Base-by-base conservation (phyloP, 371 early-diverging fungal species). In the Mycotypha africana region DNA sequence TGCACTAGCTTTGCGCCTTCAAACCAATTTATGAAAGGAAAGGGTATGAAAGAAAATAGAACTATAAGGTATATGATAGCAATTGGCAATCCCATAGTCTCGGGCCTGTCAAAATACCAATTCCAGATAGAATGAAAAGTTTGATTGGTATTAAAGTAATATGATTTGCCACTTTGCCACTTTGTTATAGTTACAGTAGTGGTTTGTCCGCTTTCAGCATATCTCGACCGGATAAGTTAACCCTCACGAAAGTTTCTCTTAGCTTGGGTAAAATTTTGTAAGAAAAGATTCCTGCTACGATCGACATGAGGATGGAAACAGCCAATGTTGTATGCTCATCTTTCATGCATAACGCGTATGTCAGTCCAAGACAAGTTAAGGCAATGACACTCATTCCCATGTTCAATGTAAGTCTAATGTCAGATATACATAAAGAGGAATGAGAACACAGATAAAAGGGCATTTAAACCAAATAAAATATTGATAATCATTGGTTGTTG, bases 41-140 rank as follows among this genome's bases (percentile, higher is more conserved):
- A 85, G 0, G 97, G 97, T 21, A 95, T 91, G 51, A 95, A 91
- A 24, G 92, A 45, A 50, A 96, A 91, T 56, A 95, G 74, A n/a
- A 76, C 68, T 11, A 91, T 80, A 28, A 97, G 75, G 59, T 96
- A 93, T 14, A 87, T 70, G 20, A 77, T 74, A 4, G 80, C 81
- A 0, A 74, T 46, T 7, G 73, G 69, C 32, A 73, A 46, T 3
- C 65, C 69, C 65, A 67, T 63, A 0, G 68, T 68, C 38, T 67
- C 72, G 2, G 65, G 63, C 16, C 68, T 70, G 49, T n/a, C n/a
- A n/a, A n/a, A n/a, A n/a, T n/a, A n/a, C n/a, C n/a, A n/a, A 6
- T 30, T 12, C 12, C 12, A 12, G 12, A 30, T 12, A 30, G 3
- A 9, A 2, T 37, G 19, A 17, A 37, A 12, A 36, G 3, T 12